Conservation (phyloP, 179 eudicot species). For the Spinacia oleracea region DNA sequence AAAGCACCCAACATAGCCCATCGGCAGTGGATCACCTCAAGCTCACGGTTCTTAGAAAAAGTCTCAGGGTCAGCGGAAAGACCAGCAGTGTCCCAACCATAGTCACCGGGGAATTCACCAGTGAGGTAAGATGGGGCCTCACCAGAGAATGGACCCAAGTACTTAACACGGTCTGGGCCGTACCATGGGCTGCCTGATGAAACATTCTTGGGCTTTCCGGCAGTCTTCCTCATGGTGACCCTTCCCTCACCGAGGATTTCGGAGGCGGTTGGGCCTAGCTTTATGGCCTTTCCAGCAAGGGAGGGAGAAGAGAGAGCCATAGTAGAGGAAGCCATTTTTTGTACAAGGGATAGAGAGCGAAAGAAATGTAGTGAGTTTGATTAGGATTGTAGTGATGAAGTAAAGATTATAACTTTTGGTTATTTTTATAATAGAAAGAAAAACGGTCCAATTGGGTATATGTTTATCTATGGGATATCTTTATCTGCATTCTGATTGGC, state of each 20-base stretch:
- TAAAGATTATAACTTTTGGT: neutral
- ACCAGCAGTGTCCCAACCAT: slow-evolving; percentile 20
- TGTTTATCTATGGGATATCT: slow-evolving; percentile 5
- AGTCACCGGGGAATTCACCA: slow-evolving; percentile 14
- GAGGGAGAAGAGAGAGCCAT: slow-evolving; percentile 19
- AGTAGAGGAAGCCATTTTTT: neutral
- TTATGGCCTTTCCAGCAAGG: slow-evolving; percentile 4
- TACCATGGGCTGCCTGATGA: slow-evolving; percentile 16
- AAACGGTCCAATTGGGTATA: too few species aligned
- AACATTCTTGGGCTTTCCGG: slow-evolving; percentile 11
- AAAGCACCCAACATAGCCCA: slow-evolving; percentile 17
- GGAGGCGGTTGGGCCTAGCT: slow-evolving; percentile 9
- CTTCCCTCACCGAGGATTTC: slow-evolving; percentile 14
- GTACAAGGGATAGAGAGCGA: neutral
- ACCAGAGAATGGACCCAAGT: slow-evolving; percentile 17
- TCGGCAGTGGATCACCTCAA: slow-evolving; percentile 5
- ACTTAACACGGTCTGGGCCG: slow-evolving; percentile 17
- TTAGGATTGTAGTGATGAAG: neutral
- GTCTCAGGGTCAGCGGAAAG: slow-evolving; percentile 12
- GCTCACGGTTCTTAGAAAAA: slow-evolving; percentile 13
- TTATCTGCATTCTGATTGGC: slow-evolving; percentile 9
- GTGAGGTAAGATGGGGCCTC: slow-evolving; percentile 15
- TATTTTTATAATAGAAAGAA: too few species aligned
- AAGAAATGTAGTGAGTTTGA: neutral
- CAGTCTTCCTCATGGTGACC: slow-evolving; percentile 14